Evolutionary conservation across 176 grass and related monocot genomes (phyloP), one percentile per base, ranked within the genome.

Genomic region (Oryza meridionalis): DNA sequence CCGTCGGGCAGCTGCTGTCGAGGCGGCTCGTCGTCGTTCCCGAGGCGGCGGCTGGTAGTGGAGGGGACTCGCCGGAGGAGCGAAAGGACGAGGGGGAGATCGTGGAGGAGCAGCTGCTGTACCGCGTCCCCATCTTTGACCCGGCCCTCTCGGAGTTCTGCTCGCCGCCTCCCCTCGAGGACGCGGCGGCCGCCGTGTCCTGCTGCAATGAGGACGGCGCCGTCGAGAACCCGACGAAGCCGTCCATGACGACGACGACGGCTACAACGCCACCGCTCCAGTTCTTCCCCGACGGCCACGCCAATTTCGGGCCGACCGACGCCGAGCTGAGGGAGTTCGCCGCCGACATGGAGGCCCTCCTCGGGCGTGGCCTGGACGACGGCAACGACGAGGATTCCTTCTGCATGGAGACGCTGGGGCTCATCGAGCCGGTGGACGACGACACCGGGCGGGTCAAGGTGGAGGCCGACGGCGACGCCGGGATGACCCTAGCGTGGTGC

Each of bases 281-380:
- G 65, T 49, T 71, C 25, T 55, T 70, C 77, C 65, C 80, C 29
- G 83, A 81, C 19, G 21, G 83, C 31, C 65, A 69, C 21, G 69
- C 78, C 26, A 46, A 38, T 77, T 95, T 93, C 76, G 84, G 76
- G 37, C 91, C 93, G 1, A 90, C 93, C 2, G 96, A 95, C 69
- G 87, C 87, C 6, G 93, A 98, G 77, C 86, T 95, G 38, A 84
- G 79, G 44, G 96, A 98, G 75, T 98, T 98, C 82, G 96, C 96
- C 15, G 91, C 91, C 6, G 91, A 95, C 77, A 98, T 98, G 93
- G 96, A 98, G 27, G 91, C 89, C 62, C 91, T 98, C 5, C 87
- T 98, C 10, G 83, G 91, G 26, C 49, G 78, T 21, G 92, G 82
- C 42, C 78, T 90, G 33, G 84, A 91, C 69, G 82, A 85, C n/a